Evolutionary conservation across 371 early-diverging fungal genomes (phyloP).

Genomic region (Mucor irregularis): DNA sequence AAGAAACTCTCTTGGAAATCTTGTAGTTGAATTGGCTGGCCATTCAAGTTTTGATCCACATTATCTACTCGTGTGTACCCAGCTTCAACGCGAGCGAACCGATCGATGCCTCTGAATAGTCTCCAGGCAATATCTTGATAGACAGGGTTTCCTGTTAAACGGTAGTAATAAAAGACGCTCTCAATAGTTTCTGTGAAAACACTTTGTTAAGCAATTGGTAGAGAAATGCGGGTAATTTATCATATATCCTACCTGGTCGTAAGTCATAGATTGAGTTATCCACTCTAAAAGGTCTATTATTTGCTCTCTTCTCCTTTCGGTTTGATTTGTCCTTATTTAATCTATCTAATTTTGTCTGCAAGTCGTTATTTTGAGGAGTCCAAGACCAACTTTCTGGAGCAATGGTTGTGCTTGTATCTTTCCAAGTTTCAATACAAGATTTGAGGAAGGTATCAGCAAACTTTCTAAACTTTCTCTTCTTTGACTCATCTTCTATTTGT

Average conservation of each 20-base stretch:
- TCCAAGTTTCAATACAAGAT: slow-evolving; percentile 35
- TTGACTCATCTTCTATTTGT: slow-evolving; percentile 10
- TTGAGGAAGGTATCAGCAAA: slow-evolving; percentile 33
- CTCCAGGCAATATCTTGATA: slow-evolving; percentile 58
- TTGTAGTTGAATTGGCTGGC: slow-evolving; percentile 24
- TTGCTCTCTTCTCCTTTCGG: neutral
- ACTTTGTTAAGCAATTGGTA: no score
- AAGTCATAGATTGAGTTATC: slow-evolving; percentile 40
- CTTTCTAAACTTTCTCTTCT: slow-evolving; percentile 3
- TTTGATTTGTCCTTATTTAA: neutral
- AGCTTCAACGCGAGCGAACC: slow-evolving; percentile 44
- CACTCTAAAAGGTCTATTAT: slow-evolving; percentile 12
- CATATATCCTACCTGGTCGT: slow-evolving; percentile 47
- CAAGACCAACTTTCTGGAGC: slow-evolving; percentile 40
- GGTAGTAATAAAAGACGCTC: slow-evolving; percentile 69
- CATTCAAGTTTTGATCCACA: slow-evolving; percentile 51
- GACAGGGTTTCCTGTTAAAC: slow-evolving; percentile 59
- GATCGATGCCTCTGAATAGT: slow-evolving; percentile 61
- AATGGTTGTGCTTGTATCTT: slow-evolving; percentile 25
- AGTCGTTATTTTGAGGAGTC: slow-evolving; percentile 16
- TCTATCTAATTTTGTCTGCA: slow-evolving; percentile 1
- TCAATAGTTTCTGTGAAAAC: slow-evolving; percentile 68
- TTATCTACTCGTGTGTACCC: slow-evolving; percentile 62
- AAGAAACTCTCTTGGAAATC: slow-evolving; percentile 69
- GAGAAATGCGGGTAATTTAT: no score